Conservation (phyloP, 768 basidiomycete genomes). For the Phanerochaete sordida region DNA sequence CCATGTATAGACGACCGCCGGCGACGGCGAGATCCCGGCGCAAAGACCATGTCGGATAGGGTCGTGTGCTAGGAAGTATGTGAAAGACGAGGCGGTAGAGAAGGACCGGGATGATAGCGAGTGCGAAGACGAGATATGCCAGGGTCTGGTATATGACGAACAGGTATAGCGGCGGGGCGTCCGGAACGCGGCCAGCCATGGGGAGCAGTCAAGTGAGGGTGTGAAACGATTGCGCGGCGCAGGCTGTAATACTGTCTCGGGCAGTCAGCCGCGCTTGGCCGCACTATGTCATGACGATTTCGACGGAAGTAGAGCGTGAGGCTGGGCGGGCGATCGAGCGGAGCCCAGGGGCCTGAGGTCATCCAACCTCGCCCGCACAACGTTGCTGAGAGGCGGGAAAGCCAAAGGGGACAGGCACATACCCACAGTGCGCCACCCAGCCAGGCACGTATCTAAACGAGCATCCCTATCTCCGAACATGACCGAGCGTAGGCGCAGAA, state of each 20-base stretch:
- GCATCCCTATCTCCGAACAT: no score
- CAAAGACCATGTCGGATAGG: slow-evolving; percentile 9
- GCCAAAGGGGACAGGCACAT: no score
- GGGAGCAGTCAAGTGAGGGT: background rate
- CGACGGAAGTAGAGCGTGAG: background rate
- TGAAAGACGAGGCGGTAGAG: background rate
- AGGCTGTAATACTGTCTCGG: background rate
- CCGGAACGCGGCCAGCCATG: background rate
- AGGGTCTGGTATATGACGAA: slow-evolving; percentile 3
- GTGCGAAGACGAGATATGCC: background rate
- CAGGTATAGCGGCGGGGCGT: slow-evolving; percentile 7
- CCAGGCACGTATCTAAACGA: no score
- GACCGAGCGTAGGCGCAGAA: background rate
- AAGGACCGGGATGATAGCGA: background rate
- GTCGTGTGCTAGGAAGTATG: background rate
- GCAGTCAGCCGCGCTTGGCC: background rate
- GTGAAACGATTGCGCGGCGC: background rate
- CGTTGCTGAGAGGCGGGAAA: no score
- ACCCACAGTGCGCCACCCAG: no score
- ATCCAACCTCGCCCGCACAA: no score
- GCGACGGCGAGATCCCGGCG: slow-evolving; percentile 7
- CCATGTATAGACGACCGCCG: slow-evolving; percentile 5
- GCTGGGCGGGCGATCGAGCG: background rate
- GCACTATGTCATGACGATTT: slow-evolving; percentile 1
- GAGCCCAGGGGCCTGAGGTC: no score